phyloP scores from a whole-genome alignment of 192 early-diverging fungal genomes.

The Piromyces sp. region DNA sequence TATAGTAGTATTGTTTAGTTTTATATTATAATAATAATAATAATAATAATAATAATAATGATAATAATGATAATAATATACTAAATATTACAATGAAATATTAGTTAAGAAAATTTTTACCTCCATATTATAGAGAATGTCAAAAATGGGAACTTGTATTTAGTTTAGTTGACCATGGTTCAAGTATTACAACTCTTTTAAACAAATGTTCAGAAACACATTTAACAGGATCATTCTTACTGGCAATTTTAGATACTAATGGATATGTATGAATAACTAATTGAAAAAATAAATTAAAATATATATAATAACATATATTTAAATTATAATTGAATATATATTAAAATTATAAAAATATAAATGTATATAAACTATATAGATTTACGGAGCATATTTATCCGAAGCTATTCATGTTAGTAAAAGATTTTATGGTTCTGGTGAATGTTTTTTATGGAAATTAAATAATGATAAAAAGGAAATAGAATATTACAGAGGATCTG shows the following conservation, averaged over 20 bases:
- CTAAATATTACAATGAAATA: too few relatives aligned
- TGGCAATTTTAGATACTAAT: neutral
- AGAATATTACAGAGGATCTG: neutral
- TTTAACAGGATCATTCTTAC: neutral
- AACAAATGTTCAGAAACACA: neutral
- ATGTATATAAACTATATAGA: neutral
- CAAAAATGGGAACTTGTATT: neutral
- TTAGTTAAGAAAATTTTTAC: neutral
- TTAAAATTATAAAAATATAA: neutral
- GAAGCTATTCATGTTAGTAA: neutral
- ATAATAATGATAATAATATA: too few relatives aligned
- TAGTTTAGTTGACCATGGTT: neutral
- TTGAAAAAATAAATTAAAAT: neutral
- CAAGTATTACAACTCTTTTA: neutral
- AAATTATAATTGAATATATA: too few relatives aligned
- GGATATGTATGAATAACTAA: neutral
- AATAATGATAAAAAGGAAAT: neutral
- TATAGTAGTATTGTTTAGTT: too few relatives aligned
- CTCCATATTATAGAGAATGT: neutral
- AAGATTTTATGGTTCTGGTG: neutral
- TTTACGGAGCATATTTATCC: neutral
- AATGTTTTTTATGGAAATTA: neutral
- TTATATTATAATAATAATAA: too few relatives aligned
- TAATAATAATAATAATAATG: neutral
- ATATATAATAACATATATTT: neutral